These are phyloP conservation scores for Phytophthora sansomeana DNA, from an alignment of 352 stramenopile genomes.

Conservation along the genomic window DNA sequence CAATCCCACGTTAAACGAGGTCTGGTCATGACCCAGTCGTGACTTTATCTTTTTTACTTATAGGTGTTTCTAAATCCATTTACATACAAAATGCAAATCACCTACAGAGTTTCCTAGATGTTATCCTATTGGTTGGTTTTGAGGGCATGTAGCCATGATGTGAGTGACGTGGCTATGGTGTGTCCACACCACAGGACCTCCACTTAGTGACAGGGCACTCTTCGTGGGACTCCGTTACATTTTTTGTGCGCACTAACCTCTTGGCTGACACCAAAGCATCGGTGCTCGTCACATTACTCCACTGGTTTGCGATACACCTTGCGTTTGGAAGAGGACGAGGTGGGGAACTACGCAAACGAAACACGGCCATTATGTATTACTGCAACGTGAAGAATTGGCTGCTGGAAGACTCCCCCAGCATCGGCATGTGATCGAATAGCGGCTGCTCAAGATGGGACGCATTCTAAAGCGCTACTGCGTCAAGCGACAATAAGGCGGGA, in stretches of 20 bases:
- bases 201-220: too few species aligned
- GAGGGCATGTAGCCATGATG: too few species aligned
- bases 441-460: slow-evolving; percentile 15
- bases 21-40: too few species aligned
- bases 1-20: too few species aligned
- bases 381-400: slow-evolving; percentile 26
- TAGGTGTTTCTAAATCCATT: too few species aligned
- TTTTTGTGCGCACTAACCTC: slow-evolving; percentile 14
- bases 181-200: too few species aligned
- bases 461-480: slow-evolving; percentile 16
- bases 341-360: slow-evolving; percentile 1
- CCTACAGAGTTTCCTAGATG: too few species aligned
- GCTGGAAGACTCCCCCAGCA: slow-evolving; percentile 7
- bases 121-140: too few species aligned
- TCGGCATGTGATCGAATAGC: slow-evolving; percentile 5
- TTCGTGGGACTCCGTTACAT: too few species aligned
- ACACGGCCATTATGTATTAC: slow-evolving; percentile 22
- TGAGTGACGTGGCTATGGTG: too few species aligned
- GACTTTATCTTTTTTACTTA: too few species aligned
- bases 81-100: too few species aligned
- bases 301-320: slow-evolving; percentile 17
- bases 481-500: slow-evolving; percentile 9
- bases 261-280: not conserved
- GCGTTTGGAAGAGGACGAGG: slow-evolving; percentile 1
- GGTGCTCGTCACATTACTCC: slow-evolving; percentile 17